A percentile compares a stretch with the other conserved stretches of the same genome.
phyloP scores from a whole-genome alignment of 208 protist genomes.

The Acanthamoeba healyi region DNA sequence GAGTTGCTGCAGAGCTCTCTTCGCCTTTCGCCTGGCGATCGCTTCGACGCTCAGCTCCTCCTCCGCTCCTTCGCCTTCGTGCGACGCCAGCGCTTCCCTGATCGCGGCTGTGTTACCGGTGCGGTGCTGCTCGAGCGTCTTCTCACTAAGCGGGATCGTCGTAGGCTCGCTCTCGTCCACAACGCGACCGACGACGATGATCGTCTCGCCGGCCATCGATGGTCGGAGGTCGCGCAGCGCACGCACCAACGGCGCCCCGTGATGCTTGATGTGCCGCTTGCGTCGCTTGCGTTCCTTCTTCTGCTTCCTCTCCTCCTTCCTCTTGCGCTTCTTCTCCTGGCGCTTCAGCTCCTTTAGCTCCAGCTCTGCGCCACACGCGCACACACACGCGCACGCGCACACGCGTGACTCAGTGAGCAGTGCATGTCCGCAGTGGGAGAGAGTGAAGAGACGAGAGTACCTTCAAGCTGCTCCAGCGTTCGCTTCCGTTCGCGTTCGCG shows the following conservation, averaged over 20 bases:
- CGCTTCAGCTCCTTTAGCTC: background rate
- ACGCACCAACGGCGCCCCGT: background rate
- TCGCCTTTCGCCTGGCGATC: slow-evolving; percentile 2
- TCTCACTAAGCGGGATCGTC: background rate
- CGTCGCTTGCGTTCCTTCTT: background rate
- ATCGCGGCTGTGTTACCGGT: background rate
- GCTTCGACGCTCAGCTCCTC: background rate
- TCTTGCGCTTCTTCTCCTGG: background rate
- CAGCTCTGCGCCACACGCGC: slow-evolving; percentile 17
- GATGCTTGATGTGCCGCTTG: slow-evolving; percentile 9
- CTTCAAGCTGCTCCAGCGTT: background rate
- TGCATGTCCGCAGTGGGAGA: background rate
- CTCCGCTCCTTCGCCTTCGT: background rate
- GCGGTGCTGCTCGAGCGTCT: background rate
- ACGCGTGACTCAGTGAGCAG: background rate
- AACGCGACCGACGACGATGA: slow-evolving; percentile 27
- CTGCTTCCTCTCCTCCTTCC: slow-evolving; percentile 17
- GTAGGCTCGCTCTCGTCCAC: background rate
- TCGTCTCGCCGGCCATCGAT: background rate
- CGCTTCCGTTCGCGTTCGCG: slow-evolving; percentile 6
- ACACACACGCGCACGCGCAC: background rate
- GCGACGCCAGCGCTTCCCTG: background rate
- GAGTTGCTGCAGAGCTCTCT: background rate
- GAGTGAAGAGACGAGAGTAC: background rate
- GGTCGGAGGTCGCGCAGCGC: background rate